phyloP scores from a whole-genome alignment of 768 basidiomycete species.

The Lentinula aciculospora region DNA sequence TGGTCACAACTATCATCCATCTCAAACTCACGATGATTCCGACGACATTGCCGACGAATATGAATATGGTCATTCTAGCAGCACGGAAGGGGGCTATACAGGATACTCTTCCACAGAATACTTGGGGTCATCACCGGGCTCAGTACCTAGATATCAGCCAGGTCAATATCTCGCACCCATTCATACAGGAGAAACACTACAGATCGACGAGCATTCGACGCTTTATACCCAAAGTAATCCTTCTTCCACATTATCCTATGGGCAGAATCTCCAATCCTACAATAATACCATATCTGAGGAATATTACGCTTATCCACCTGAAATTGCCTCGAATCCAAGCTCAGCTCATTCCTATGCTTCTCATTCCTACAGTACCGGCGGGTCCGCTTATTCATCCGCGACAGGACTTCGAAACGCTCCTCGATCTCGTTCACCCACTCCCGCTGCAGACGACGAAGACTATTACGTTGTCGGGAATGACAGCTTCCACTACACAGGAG shows the following conservation, averaged over 20 bases:
- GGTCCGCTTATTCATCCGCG: slow-evolving; percentile 68
- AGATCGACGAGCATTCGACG: slow-evolving; percentile 34
- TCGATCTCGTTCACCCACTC: slow-evolving; percentile 74
- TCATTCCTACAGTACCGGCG: slow-evolving; percentile 30
- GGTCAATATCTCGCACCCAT: slow-evolving; percentile 59
- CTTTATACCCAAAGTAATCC: slow-evolving; percentile 19
- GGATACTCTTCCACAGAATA: slow-evolving; percentile 6
- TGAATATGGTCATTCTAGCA: slow-evolving; percentile 1
- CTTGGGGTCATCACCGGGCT: background rate
- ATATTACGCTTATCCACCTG: slow-evolving; percentile 29
- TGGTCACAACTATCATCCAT: background rate
- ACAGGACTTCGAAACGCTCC: slow-evolving; percentile 41
- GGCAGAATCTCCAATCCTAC: background rate
- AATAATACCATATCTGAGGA: slow-evolving; percentile 19
- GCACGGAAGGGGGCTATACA: slow-evolving; percentile 6
- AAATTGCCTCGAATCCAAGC: slow-evolving; percentile 25
- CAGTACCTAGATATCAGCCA: slow-evolving; percentile 48
- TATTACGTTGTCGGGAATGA: slow-evolving; percentile 54
- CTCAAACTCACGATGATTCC: background rate
- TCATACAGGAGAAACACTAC: slow-evolving; percentile 59
- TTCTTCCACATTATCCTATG: slow-evolving; percentile 16
- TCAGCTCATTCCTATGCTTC: slow-evolving; percentile 28
- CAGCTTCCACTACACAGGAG: slow-evolving; percentile 49
- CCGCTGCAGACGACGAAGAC: slow-evolving; percentile 68
- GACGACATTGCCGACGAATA: slow-evolving; percentile 6